Percentiles rank a stretch among this genome's conserved stretches.
Evolutionary conservation across 176 grass and related monocot genomes (phyloP).

Genomic region (Triticum aestivum): IWGSC_CS_RefSeq_v2.1 NC_057808.1:396674189-396674688

Average conservation of each 20-base stretch:
- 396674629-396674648: not conserved
- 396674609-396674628: not conserved
- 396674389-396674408: conserved; percentile 45
- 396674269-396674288: conserved; percentile 59
- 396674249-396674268: conserved; percentile 54
- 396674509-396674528: not conserved
- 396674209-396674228: conserved; percentile 37
- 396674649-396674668: not conserved
- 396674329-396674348: conserved; percentile 52
- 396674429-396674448: conserved; percentile 19
- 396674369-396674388: conserved; percentile 25
- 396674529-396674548: not conserved
- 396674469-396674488: not conserved
- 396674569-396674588: not conserved
- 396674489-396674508: not conserved
- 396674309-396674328: conserved; percentile 49
- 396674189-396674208: conserved; percentile 40
- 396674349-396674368: not conserved
- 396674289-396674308: conserved; percentile 53
- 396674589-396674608: not conserved
- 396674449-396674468: not conserved
- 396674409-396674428: conserved; percentile 2
- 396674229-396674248: conserved; percentile 43
- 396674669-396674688: not conserved
- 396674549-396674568: too few relatives aligned